Percentiles rank a stretch among this genome's conserved stretches.
These are phyloP conservation scores for Solanum pimpinellifolium DNA, from an alignment of 257 asterid genomes.

Conservation along the genomic window DNA sequence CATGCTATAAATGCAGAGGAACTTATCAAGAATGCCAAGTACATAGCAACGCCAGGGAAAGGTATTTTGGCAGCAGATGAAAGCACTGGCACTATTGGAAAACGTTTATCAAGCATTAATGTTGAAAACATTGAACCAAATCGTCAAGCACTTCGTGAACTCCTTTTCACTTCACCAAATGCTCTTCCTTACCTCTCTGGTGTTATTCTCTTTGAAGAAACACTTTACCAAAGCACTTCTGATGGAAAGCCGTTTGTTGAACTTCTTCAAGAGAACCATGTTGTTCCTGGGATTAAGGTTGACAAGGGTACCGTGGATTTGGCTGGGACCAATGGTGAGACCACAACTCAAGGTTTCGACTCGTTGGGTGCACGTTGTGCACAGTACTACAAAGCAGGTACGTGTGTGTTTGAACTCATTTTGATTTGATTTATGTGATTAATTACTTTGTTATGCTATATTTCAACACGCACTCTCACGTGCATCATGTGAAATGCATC, in stretches of 20 bases:
- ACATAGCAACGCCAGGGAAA: constrained; percentile 78
- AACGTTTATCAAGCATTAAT: constrained; percentile 60
- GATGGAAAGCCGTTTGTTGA: constrained; percentile 75
- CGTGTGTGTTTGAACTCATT: neutral
- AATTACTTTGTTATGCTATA: neutral
- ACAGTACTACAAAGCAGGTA: constrained; percentile 66
- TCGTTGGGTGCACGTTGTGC: constrained; percentile 59
- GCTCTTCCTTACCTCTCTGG: constrained; percentile 70
- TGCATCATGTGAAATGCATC: neutral
- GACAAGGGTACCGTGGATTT: constrained; percentile 77
- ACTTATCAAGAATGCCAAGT: constrained; percentile 73
- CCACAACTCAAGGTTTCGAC: constrained; percentile 81
- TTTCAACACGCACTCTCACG: neutral
- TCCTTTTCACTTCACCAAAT: constrained; percentile 81
- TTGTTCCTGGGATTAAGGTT: constrained; percentile 75
- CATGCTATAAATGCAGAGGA: constrained; percentile 30
- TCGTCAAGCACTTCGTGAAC: constrained; percentile 81
- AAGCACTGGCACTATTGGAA: constrained; percentile 87
- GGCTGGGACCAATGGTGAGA: constrained; percentile 71
- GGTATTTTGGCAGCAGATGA: constrained; percentile 90
- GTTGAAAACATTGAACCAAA: constrained; percentile 77
- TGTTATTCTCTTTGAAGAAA: constrained; percentile 83
- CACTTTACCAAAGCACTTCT: constrained; percentile 67
- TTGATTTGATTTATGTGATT: neutral
- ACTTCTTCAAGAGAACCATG: constrained; percentile 51